Base-by-base conservation (phyloP, 768 basidiomycete species). In the Trametes coccinea region DNA sequence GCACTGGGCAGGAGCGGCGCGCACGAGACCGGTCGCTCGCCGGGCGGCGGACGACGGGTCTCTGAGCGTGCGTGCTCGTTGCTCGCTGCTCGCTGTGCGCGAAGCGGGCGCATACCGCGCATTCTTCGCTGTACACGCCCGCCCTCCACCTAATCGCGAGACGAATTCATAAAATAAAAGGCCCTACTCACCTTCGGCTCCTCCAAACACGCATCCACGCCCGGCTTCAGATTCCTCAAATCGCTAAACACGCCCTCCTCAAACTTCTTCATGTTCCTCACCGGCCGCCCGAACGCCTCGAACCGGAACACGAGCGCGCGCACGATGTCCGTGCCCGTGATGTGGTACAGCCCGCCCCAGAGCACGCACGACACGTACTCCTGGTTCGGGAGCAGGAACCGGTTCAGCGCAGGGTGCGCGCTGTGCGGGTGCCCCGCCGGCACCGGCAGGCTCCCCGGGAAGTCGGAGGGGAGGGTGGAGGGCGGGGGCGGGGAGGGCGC, bases 291-390 rank as follows among this genome's bases (percentile, higher is more conserved):
- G 69, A 96, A 96, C 43, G 90, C 89, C 78, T 94, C 91, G 74
- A 96, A 95, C 17, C 95, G 84, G 73, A 97, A 96, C n/a, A 93
- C 89, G 53, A 98, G 80, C 4, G 94, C 93, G 65, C 95, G 84
- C 33, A 98, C 95, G 71, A 98, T 97, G 76, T 98, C 95, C 5
- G 95, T 98, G 34, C 95, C 95, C 2, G 95, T 96, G 75, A 98
- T 93, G 71, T 96, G 92, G 71, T 93, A 95, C 34, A 92, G 81
- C 6, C 93, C 89, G 52, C 87, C 86, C 95, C 95, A 98, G 16
- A 93, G 82, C 9, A 97, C 91, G 71, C 95, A 98, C 5, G 90
- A 87, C 44, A 98, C 92, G 69, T 87, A 89, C 73, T 92, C 95
- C 52, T 90, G 87, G 59, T 89, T 86, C 0, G 95, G 95, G 14